These are phyloP conservation scores for Metarhizium album DNA, from an alignment of 2,329 filamentous ascomycete genomes.

Conservation along the genomic window DNA sequence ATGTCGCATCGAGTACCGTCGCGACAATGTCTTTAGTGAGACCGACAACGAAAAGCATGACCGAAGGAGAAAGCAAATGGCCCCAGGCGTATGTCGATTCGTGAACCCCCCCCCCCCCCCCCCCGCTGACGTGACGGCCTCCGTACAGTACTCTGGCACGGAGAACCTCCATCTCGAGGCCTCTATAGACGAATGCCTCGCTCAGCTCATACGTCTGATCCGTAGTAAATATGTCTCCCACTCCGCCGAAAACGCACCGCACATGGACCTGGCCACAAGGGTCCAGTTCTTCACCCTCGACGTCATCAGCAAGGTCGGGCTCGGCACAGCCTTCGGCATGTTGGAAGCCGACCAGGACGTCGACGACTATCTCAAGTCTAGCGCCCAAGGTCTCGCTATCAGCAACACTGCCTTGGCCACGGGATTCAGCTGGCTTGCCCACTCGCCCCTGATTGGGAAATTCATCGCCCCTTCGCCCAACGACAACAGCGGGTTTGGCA, in stretches of 20 bases:
- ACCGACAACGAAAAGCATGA: slow-evolving; percentile 37
- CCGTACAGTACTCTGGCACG: slow-evolving; percentile 40
- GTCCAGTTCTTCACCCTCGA: slow-evolving; percentile 42
- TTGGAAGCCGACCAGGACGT: slow-evolving; percentile 34
- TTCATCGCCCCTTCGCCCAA: slow-evolving; percentile 17
- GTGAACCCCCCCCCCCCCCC: background rate
- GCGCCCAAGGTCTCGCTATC: slow-evolving; percentile 21
- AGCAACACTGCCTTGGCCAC: slow-evolving; percentile 16
- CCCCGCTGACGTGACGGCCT: background rate
- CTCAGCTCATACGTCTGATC: slow-evolving; percentile 34
- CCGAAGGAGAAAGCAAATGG: slow-evolving; percentile 35
- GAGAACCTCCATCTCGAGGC: slow-evolving; percentile 40
- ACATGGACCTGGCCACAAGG: slow-evolving; percentile 35
- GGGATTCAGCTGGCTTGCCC: slow-evolving; percentile 18
- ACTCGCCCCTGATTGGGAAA: slow-evolving; percentile 17
- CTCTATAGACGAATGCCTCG: slow-evolving; percentile 35
- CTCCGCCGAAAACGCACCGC: slow-evolving; percentile 14
- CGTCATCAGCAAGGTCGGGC: slow-evolving; percentile 38
- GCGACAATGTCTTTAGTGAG: slow-evolving; percentile 43
- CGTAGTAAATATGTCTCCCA: slow-evolving; percentile 31
- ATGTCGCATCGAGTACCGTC: slow-evolving; percentile 35
- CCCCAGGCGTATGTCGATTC: slow-evolving; percentile 31
- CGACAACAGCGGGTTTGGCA: slow-evolving; percentile 23
- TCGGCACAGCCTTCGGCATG: slow-evolving; percentile 40
- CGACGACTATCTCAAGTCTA: slow-evolving; percentile 26